phyloP scores from a whole-genome alignment of 805 yeast species.

The Candida loeiensis region DNA sequence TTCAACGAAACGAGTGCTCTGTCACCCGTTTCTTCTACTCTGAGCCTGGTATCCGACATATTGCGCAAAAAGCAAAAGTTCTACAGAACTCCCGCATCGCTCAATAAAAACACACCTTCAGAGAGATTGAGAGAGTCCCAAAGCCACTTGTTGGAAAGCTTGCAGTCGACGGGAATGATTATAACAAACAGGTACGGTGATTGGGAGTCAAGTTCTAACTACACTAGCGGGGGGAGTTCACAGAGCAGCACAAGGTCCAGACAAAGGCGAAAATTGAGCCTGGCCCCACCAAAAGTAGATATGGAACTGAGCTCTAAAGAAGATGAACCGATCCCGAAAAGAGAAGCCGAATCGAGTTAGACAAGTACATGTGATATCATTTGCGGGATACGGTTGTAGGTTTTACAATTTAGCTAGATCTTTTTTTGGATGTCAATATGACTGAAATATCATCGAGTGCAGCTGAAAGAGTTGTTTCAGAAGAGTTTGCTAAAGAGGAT shows the following conservation, averaged over 20 bases:
- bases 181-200: slow-evolving; percentile 14
- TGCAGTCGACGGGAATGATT: slow-evolving; percentile 18
- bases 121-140: slow-evolving; percentile 18
- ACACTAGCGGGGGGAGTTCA: slow-evolving; percentile 5
- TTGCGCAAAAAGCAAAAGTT: slow-evolving; percentile 10
- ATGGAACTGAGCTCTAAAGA: not conserved
- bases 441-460: slow-evolving; percentile 6
- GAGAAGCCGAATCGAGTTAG: too few species aligned
- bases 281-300: too few species aligned
- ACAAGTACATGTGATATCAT: too few species aligned
- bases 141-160: slow-evolving; percentile 19
- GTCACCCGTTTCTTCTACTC: too few species aligned
- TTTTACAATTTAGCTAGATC: not conserved
- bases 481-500: slow-evolving; percentile 1
- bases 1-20: too few species aligned
- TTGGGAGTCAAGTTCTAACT: slow-evolving; percentile 12
- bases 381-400: too few species aligned
- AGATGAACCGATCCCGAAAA: too few species aligned
- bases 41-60: too few species aligned
- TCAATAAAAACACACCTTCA: slow-evolving; percentile 12
- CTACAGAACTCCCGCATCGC: slow-evolving; percentile 19
- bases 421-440: not conserved
- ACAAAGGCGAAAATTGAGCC: not conserved
- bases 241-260: slow-evolving; percentile 8
- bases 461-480: slow-evolving; percentile 4